A percentile compares a stretch with the other conserved stretches of the same genome.
phyloP scores from a whole-genome alignment of 768 basidiomycete genomes.

The Mycena capillaripes region DNA sequence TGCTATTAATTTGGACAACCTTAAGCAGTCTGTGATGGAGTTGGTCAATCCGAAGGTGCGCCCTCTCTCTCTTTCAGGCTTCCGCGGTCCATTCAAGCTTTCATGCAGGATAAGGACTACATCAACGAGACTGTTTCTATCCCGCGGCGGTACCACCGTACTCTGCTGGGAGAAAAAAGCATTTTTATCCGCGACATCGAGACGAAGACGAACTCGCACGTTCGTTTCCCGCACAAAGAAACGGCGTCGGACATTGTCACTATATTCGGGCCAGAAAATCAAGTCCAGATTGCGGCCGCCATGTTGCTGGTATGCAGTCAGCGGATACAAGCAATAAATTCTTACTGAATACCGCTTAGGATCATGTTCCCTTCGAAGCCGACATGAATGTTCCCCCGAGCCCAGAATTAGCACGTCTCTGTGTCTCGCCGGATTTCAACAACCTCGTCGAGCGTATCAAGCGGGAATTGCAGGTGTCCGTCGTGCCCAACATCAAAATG shows the following conservation, averaged over 20 bases:
- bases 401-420: conserved; percentile 82
- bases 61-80: background rate
- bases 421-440: conserved; percentile 84
- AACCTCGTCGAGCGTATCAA: conserved; percentile 93
- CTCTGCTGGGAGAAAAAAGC: conserved; percentile 93
- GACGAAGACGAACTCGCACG: conserved; percentile 93
- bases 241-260: conserved; percentile 94
- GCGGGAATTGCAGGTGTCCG: conserved; percentile 93
- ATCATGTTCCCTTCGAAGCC: conserved; percentile 96
- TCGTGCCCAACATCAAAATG: conserved; percentile 84
- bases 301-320: conserved; percentile 85
- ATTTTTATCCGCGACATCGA: conserved; percentile 99
- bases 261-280: conserved; percentile 97
- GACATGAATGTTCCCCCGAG: conserved; percentile 93
- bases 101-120: conserved; percentile 92
- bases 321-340: background rate
- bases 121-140: conserved; percentile 94
- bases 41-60: conserved; percentile 94
- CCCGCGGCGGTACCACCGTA: conserved; percentile 95
- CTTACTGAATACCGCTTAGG: conserved; percentile 59
- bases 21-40: conserved; percentile 98
- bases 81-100: conserved; percentile 5
- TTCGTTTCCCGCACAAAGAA: conserved; percentile 95
- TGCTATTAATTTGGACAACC: conserved; percentile 91
- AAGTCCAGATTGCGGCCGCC: conserved; percentile 95